phyloP scores from a whole-genome alignment of 805 yeast species.

The Wickerhamomyces pijperi region DNA sequence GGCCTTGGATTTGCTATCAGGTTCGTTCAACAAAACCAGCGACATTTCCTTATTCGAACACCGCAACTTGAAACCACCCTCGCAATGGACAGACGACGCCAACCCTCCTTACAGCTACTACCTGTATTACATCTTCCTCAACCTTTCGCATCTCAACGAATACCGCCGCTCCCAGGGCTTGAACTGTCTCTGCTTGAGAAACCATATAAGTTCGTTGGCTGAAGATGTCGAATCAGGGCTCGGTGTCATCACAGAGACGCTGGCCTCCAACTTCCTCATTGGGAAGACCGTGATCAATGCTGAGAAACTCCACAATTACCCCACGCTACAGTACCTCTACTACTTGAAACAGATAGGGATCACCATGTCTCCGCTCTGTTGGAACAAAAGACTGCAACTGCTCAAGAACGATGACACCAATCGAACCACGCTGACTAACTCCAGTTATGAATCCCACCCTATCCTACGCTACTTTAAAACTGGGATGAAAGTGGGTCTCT shows the following conservation, averaged over 20 bases:
- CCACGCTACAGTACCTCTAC: conserved; percentile 16
- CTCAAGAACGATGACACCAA: conserved; percentile 15
- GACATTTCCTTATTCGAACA: conserved; percentile 11
- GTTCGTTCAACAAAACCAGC: conserved; percentile 12
- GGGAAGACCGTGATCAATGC: conserved; percentile 17
- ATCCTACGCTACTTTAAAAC: conserved; percentile 14
- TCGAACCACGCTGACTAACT: not conserved
- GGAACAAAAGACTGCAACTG: conserved; percentile 18
- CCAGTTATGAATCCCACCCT: conserved; percentile 15
- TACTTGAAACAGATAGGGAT: conserved; percentile 20
- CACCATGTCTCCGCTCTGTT: conserved; percentile 18
- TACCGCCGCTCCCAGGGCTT: conserved; percentile 10
- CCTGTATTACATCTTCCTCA: conserved; percentile 23
- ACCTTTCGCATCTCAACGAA: conserved; percentile 13
- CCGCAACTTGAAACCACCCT: conserved; percentile 15
- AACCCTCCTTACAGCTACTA: conserved; percentile 30
- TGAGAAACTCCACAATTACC: conserved; percentile 14
- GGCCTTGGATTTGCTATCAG: conserved; percentile 21
- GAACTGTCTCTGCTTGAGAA: conserved; percentile 12
- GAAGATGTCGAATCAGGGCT: conserved; percentile 11
- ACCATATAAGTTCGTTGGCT: conserved; percentile 14
- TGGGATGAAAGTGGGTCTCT: conserved; percentile 16
- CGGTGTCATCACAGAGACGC: conserved; percentile 17
- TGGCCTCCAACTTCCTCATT: conserved; percentile 15
- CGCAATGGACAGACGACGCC: conserved; percentile 21